Conservation (phyloP, 257 asterid genomes). For the Linaria vulgaris region DNA sequence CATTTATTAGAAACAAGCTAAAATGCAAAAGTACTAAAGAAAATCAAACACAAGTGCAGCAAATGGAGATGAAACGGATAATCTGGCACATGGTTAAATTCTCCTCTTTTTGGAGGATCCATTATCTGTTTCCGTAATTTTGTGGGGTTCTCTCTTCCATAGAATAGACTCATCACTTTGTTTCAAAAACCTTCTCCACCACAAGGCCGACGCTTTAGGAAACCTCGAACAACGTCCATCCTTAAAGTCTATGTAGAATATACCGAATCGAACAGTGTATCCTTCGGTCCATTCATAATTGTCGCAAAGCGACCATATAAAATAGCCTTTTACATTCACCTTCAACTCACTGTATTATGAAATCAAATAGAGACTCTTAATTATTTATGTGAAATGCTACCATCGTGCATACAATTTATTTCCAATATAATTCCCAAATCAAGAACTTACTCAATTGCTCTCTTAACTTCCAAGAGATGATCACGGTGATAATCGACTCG, state of each 20-base stretch:
- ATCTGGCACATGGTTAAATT: no score
- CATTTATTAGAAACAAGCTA: no score
- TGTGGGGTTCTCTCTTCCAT: neutral
- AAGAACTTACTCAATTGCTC: neutral
- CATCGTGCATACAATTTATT: no score
- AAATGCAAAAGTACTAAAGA: no score
- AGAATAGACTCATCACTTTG: no score
- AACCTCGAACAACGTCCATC: neutral
- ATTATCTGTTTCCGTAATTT: no score
- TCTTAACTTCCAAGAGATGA: neutral
- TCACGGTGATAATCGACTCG: neutral
- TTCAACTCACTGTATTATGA: neutral
- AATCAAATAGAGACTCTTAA: no score
- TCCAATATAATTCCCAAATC: no score
- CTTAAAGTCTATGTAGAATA: neutral
- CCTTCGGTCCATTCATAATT: slow-evolving; percentile 11
- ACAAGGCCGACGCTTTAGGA: neutral
- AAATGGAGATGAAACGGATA: no score
- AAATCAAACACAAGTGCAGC: no score
- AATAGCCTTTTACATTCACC: neutral
- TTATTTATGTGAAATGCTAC: no score
- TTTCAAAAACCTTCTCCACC: neutral
- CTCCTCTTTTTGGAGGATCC: no score
- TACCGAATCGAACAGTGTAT: slow-evolving; percentile 1
- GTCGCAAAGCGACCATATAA: neutral